Percentiles rank a stretch among this genome's conserved stretches.
These are phyloP conservation scores for Diaporthe citriasiana DNA, from an alignment of 2,329 filamentous ascomycete species.

Conservation along the genomic window DNA sequence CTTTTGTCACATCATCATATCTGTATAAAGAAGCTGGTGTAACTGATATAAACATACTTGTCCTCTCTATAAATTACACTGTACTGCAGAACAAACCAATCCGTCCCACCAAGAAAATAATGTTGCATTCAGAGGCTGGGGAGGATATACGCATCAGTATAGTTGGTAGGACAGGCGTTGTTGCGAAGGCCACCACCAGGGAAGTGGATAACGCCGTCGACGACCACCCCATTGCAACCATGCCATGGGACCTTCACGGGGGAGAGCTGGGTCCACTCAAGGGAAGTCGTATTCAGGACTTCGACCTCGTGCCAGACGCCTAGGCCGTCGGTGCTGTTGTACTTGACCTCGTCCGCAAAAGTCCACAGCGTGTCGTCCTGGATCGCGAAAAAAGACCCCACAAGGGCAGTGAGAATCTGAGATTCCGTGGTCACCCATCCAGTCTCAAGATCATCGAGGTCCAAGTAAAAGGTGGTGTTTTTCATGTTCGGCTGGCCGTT, in stretches of 20 bases:
- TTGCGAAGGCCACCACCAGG: slow-evolving; percentile 32
- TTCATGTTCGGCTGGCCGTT: slow-evolving; percentile 50
- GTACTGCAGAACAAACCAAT: not conserved
- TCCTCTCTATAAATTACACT: not conserved
- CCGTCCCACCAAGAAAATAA: too few species aligned
- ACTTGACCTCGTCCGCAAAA: slow-evolving; percentile 56
- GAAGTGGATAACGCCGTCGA: slow-evolving; percentile 24
- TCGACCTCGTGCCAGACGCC: slow-evolving; percentile 44
- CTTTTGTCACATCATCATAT: not conserved
- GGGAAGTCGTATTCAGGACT: slow-evolving; percentile 40
- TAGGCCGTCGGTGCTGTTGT: slow-evolving; percentile 24
- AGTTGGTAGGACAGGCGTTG: slow-evolving; percentile 33
- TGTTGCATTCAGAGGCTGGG: not conserved
- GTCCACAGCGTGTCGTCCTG: slow-evolving; percentile 51
- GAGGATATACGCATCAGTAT: slow-evolving; percentile 27
- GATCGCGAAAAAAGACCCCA: slow-evolving; percentile 50
- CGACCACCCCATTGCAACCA: slow-evolving; percentile 40
- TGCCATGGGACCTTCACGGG: slow-evolving; percentile 44
- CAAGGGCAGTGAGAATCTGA: slow-evolving; percentile 55
- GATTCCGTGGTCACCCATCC: slow-evolving; percentile 50
- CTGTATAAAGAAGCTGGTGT: too few species aligned
- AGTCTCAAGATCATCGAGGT: slow-evolving; percentile 47
- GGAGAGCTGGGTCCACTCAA: slow-evolving; percentile 40
- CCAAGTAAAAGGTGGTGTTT: slow-evolving; percentile 53
- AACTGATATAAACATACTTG: too few species aligned